These are phyloP conservation scores for Suhomyces coccinellae DNA, from an alignment of 1,139 yeast genomes.

Conservation along the genomic window DNA sequence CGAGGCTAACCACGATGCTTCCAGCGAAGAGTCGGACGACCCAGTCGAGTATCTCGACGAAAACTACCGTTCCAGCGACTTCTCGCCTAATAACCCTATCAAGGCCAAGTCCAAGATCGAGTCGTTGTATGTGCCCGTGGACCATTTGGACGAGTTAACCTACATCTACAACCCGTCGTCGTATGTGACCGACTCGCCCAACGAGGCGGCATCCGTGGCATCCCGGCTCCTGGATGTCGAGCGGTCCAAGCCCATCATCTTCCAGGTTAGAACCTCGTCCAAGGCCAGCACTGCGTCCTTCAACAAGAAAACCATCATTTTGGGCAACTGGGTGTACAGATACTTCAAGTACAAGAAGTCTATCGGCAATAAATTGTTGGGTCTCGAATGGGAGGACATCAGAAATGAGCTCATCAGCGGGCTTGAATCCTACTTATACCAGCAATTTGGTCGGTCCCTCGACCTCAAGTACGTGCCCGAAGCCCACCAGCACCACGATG, in stretches of 20 bases:
- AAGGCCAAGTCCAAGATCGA: constrained; percentile 11
- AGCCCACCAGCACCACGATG: constrained; percentile 6
- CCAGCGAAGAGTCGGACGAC: constrained; percentile 6
- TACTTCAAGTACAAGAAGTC: constrained; percentile 44
- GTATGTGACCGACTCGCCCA: constrained; percentile 12
- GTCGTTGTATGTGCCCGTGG: constrained; percentile 25
- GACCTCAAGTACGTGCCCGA: constrained; percentile 7
- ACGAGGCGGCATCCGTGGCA: constrained; percentile 20
- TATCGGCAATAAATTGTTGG: constrained; percentile 39
- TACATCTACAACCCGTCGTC: constrained; percentile 4
- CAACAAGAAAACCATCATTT: constrained; percentile 27
- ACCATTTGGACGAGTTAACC: constrained; percentile 11
- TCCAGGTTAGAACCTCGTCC: constrained; percentile 32
- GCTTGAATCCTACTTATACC: constrained; percentile 37
- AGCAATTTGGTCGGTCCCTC: constrained; percentile 33
- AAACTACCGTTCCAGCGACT: constrained; percentile 8
- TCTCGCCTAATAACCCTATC: constrained; percentile 6
- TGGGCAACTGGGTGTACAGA: constrained; percentile 36
- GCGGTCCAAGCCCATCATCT: constrained; percentile 32
- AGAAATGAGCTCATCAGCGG: constrained; percentile 42
- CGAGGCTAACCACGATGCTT: constrained; percentile 2
- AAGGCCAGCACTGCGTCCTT: constrained; percentile 34
- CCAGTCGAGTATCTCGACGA: constrained; percentile 4
- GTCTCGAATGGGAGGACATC: constrained; percentile 50
- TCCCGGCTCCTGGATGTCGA: constrained; percentile 25